A percentile compares a stretch with the other conserved stretches of the same genome.
Evolutionary conservation across 2,329 filamentous ascomycete species (phyloP).

Genomic region (Tolypocladium ovalisporum): DNA sequence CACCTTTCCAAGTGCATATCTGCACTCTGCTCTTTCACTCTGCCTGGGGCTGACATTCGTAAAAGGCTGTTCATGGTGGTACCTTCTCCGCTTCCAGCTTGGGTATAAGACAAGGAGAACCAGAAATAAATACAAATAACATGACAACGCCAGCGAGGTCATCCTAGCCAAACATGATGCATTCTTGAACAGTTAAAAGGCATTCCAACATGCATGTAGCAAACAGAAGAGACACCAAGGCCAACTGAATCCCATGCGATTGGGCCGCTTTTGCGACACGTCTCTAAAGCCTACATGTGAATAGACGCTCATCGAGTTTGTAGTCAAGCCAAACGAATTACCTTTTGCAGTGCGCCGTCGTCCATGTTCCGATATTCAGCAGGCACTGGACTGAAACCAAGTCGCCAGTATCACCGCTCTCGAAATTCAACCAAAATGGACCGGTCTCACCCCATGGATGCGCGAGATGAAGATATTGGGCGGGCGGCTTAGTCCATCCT

Average conservation of each 20-base stretch:
- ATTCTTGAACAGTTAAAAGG: background rate
- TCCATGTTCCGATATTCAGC: background rate
- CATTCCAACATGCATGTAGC: background rate
- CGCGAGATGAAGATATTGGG: background rate
- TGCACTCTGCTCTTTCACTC: background rate
- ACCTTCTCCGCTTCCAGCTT: conserved; percentile 11
- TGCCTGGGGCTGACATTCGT: background rate
- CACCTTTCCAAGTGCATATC: background rate
- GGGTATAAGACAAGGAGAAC: conserved; percentile 5
- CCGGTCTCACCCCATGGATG: background rate
- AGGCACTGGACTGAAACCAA: background rate
- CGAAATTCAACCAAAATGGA: background rate
- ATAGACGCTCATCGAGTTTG: background rate
- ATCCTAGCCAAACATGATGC: background rate
- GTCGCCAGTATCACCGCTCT: background rate
- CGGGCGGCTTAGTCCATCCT: background rate
- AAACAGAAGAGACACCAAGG: background rate
- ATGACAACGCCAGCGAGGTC: background rate
- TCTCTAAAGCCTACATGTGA: background rate
- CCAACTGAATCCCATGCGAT: background rate
- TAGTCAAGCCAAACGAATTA: background rate
- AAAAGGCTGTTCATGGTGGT: conserved; percentile 3
- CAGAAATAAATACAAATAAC: background rate
- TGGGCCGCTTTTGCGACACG: background rate
- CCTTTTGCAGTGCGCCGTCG: background rate